Base-by-base conservation (phyloP, 306 rosid genomes). In the Abrus precatorius region DNA sequence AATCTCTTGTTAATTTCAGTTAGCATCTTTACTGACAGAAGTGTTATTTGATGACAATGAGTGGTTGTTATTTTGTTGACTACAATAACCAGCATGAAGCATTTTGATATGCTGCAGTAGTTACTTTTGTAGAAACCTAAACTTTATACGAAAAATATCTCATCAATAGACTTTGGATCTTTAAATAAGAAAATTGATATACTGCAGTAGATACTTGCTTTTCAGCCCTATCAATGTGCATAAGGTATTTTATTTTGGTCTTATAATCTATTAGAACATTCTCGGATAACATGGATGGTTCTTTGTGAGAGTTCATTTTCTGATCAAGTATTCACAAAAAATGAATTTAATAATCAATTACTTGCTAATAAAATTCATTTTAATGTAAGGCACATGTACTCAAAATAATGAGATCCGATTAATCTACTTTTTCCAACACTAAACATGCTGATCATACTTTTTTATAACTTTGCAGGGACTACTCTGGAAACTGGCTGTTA, bases 401-500 rank as follows among this genome's bases (percentile, higher is more conserved):
- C 6, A 69, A 57, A 69, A 62, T 12, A 53, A 72, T 7, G 54
- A 20, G 60, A 54, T 63, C 29, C 20, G 70, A 53, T 36, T 34
- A 47, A 44, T 83, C 63, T 64, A 57, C 74, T 56, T 33, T 82
- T 76, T 36, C 67, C 69, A 6, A 68, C 72, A 41, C 77, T 82
- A 72, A 20, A 72, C 74, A 52, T 27, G 80, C 57, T 28, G 30
- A 34, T 50, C 36, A 14, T 72, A n/a, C 8, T 32, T 81, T 50
- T n/a, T 64, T 59, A 57, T 67, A 11, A 85, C 74, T 83, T 80
- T 91, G 84, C 93, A 93, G 99, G 89, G 90, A 71, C 77, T 93
- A 33, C 71, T 85, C 73, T 90, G 94, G 97, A 90, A 90, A 83
- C 80, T 79, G 45, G 86, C 88, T 80, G 63, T 87, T 65, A 80